Percentiles rank a stretch among this genome's conserved stretches.
These are phyloP conservation scores for Phytophthora parvispora DNA, from an alignment of 352 stramenopile genomes.

Conservation along the genomic window DNA sequence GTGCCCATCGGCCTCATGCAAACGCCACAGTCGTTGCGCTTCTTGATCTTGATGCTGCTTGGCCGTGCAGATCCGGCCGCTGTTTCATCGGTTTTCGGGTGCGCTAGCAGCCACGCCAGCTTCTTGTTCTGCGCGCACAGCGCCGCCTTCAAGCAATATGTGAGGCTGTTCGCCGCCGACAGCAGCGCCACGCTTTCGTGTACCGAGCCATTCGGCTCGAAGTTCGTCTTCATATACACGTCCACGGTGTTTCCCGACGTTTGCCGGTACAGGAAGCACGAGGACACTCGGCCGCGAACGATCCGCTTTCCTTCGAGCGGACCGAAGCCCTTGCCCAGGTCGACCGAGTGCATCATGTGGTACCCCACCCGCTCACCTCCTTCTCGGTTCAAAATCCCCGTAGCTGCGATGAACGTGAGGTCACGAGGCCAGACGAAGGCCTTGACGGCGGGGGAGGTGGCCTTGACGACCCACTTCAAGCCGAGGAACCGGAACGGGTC, in stretches of 20 bases:
- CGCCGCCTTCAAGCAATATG: constrained; percentile 40
- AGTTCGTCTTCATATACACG: constrained; percentile 61
- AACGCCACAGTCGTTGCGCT: constrained; percentile 40
- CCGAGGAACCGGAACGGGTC: constrained; percentile 59
- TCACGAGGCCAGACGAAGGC: constrained; percentile 54
- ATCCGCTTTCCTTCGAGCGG: constrained; percentile 40
- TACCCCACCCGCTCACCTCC: constrained; percentile 63
- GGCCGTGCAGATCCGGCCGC: constrained; percentile 21
- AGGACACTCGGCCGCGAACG: constrained; percentile 52
- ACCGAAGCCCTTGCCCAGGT: constrained; percentile 41
- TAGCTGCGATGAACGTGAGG: constrained; percentile 55
- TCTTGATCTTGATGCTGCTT: constrained; percentile 24
- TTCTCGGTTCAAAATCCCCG: constrained; percentile 49
- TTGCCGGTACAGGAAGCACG: constrained; percentile 57
- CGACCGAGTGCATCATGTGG: constrained; percentile 63
- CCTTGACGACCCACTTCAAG: constrained; percentile 55
- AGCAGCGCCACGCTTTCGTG: constrained; percentile 38
- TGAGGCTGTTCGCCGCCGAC: constrained; percentile 47
- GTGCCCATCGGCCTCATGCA: constrained; percentile 40
- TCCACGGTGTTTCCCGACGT: constrained; percentile 44
- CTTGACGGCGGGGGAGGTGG: constrained; percentile 33
- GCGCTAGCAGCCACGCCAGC: constrained; percentile 49
- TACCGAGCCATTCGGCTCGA: constrained; percentile 48
- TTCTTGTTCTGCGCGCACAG: constrained; percentile 66
- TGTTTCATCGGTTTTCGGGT: constrained; percentile 26